A percentile compares a stretch with the other conserved stretches of the same genome.
These are phyloP conservation scores for Crithidia expoeki DNA, from an alignment of 208 protist genomes.

Conservation along the genomic window DNA sequence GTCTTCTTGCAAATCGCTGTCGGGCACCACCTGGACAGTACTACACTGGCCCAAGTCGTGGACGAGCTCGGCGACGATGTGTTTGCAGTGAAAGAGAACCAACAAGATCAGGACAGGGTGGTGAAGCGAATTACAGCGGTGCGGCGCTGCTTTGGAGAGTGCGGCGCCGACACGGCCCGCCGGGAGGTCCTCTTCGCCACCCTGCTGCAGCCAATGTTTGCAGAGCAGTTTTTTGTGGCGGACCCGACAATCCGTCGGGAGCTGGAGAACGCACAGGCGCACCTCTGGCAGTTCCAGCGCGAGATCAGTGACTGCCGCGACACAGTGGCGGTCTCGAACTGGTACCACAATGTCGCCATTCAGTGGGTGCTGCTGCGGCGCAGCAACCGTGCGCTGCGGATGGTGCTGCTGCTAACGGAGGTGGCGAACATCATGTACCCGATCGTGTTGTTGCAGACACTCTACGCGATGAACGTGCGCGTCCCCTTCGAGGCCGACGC, in stretches of 20 bases:
- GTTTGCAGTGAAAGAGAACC: slow-evolving; percentile 54
- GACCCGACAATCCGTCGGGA: slow-evolving; percentile 56
- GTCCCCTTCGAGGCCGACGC: slow-evolving; percentile 65
- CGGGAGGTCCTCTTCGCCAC: slow-evolving; percentile 69
- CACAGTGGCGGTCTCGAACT: slow-evolving; percentile 80
- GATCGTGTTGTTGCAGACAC: slow-evolving; percentile 72
- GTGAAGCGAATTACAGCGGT: slow-evolving; percentile 76
- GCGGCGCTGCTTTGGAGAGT: slow-evolving; percentile 86
- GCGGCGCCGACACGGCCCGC: slow-evolving; percentile 71
- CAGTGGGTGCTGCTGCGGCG: slow-evolving; percentile 68
- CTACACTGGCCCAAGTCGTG: slow-evolving; percentile 63
- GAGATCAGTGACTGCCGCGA: slow-evolving; percentile 85
- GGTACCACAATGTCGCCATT: slow-evolving; percentile 85
- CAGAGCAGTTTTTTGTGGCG: slow-evolving; percentile 59
- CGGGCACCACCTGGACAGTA: slow-evolving; percentile 82
- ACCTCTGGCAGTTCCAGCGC: slow-evolving; percentile 70
- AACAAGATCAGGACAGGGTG: slow-evolving; percentile 65
- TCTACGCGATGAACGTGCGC: slow-evolving; percentile 86
- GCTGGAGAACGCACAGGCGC: slow-evolving; percentile 60
- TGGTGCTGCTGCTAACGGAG: slow-evolving; percentile 72
- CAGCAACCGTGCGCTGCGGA: slow-evolving; percentile 78
- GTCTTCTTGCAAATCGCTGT: slow-evolving; percentile 80
- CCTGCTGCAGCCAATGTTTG: slow-evolving; percentile 67
- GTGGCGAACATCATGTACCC: slow-evolving; percentile 86
- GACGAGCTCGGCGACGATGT: slow-evolving; percentile 74